Conservation (phyloP, 208 protist genomes). For the Leishmania lainsoni region DNA sequence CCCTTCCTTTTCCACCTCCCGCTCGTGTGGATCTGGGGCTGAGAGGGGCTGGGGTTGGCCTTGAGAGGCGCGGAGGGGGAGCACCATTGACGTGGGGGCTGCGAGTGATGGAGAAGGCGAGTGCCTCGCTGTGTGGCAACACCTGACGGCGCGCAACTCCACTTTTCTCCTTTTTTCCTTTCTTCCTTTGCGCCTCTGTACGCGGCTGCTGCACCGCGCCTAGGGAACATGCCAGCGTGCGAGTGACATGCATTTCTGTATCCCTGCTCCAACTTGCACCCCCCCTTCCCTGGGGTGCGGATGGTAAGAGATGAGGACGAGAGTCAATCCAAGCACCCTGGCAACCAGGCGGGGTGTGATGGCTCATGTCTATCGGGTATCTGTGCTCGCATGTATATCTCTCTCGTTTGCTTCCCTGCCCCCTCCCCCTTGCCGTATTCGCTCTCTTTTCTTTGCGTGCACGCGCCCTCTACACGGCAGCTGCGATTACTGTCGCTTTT, state of each 20-base stretch:
- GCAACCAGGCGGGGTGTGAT: background rate
- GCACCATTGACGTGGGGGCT: background rate
- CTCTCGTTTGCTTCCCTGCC: background rate
- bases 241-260: background rate
- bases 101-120: background rate
- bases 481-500: too few relatives aligned
- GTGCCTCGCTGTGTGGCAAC: too few relatives aligned
- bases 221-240: background rate
- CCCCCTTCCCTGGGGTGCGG: background rate
- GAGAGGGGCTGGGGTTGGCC: background rate
- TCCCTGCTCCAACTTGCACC: background rate
- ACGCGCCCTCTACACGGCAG: too few relatives aligned
- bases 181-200: background rate
- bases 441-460: too few relatives aligned
- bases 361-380: background rate
- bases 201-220: background rate
- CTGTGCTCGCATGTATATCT: background rate
- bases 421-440: too few relatives aligned
- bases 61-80: background rate
- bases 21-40: background rate
- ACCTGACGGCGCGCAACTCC: background rate
- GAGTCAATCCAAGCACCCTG: background rate
- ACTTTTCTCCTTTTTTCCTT: background rate
- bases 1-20: too few relatives aligned
- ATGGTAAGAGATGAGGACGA: background rate